phyloP scores from a whole-genome alignment of 495 filamentous ascomycete species.

The Hyaloscypha bicolor region DNA sequence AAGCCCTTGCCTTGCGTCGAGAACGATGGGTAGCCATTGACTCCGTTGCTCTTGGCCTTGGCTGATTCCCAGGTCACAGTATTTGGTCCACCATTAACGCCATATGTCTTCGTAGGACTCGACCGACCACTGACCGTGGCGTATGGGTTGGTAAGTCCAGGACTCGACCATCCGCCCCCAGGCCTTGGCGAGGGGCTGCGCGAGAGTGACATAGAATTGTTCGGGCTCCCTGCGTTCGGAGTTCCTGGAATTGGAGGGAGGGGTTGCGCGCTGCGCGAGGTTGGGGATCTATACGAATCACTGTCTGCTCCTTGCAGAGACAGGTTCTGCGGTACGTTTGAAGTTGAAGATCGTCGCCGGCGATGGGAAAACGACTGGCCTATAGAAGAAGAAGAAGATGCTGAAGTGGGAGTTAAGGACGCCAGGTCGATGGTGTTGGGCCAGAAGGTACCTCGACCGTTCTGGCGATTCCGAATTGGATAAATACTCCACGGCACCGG shows the following conservation, averaged over 20 bases:
- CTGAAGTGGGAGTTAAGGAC: conserved; percentile 30
- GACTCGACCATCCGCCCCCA: conserved; percentile 86
- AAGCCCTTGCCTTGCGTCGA: conserved; percentile 78
- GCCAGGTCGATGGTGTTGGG: conserved; percentile 31
- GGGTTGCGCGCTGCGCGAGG: conserved; percentile 12
- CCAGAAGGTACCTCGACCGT: conserved; percentile 28
- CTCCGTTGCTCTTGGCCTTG: conserved; percentile 75
- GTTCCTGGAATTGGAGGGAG: conserved; percentile 29
- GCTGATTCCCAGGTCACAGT: conserved; percentile 77
- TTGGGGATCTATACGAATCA: conserved; percentile 1
- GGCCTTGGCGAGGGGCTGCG: conserved; percentile 80
- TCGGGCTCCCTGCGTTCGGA: conserved; percentile 44
- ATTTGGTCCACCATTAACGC: conserved; percentile 52
- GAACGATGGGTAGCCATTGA: conserved; percentile 77
- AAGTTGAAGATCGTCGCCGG: conserved; percentile 31
- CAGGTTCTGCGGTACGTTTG: conserved; percentile 26
- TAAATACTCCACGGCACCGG: not conserved
- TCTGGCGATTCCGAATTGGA: conserved; percentile 18
- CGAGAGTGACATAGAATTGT: conserved; percentile 72
- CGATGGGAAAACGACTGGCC: conserved; percentile 32
- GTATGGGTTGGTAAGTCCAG: conserved; percentile 66
- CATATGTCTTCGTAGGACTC: conserved; percentile 55
- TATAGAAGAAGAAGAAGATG: conserved; percentile 27
- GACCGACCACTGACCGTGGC: conserved; percentile 64
- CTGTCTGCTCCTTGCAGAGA: conserved; percentile 14